Evolutionary conservation across 2,329 filamentous ascomycete species (phyloP).

Genomic region (Penicillium hesseltinei): DNA sequence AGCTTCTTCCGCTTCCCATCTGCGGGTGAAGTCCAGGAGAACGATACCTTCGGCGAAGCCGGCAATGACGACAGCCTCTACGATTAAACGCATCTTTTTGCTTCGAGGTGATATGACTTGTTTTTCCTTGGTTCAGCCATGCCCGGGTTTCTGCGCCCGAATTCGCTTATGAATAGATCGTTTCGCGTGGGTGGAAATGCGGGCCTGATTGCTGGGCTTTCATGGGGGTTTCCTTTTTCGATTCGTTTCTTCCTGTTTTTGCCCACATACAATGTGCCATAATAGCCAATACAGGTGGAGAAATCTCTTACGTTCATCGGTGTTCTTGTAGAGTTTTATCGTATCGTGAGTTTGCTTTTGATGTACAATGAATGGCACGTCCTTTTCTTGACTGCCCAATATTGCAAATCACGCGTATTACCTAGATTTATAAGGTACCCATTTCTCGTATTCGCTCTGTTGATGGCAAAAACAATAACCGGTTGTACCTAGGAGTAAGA

Average conservation of each 20-base stretch:
- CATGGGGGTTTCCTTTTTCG: slow-evolving; percentile 13
- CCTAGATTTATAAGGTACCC: background rate
- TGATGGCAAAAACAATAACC: background rate
- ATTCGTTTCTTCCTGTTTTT: slow-evolving; percentile 24
- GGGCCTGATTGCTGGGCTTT: slow-evolving; percentile 19
- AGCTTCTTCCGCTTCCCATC: slow-evolving; percentile 96
- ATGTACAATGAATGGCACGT: background rate
- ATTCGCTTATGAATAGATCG: slow-evolving; percentile 21
- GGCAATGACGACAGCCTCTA: slow-evolving; percentile 97
- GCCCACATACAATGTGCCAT: slow-evolving; percentile 29
- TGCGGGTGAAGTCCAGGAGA: slow-evolving; percentile 56
- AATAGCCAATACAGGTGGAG: slow-evolving; percentile 26
- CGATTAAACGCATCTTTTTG: slow-evolving; percentile 61
- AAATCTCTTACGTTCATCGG: slow-evolving; percentile 15
- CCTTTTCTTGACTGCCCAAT: background rate
- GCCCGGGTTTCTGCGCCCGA: slow-evolving; percentile 14
- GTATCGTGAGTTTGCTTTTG: background rate
- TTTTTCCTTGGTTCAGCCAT: slow-evolving; percentile 18
- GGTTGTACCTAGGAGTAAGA: background rate
- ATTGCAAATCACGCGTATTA: background rate
- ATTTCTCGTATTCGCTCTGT: background rate
- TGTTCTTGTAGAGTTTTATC: background rate
- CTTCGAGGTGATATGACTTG: slow-evolving; percentile 20
- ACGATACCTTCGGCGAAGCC: slow-evolving; percentile 70
- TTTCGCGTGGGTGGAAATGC: slow-evolving; percentile 17